Base-by-base conservation (phyloP, 2,329 filamentous ascomycete species). In the Claviceps pazoutovae region DNA sequence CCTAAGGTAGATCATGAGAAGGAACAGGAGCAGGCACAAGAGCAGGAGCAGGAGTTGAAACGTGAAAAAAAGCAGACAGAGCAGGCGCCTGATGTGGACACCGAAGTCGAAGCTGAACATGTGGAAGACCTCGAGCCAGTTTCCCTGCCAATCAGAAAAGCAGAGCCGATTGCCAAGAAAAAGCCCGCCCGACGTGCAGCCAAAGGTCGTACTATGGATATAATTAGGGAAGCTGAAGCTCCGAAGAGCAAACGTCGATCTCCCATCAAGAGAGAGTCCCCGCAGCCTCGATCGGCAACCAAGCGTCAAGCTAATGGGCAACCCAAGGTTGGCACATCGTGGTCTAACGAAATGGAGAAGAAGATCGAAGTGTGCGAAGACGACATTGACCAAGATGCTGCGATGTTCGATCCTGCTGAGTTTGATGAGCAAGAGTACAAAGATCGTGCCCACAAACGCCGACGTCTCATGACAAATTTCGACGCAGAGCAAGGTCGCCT, bases 401-500 rank as follows among this genome's bases (percentile, higher is more conserved):
- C 69, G 17, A 69, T 71, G 37, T 63, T 72, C 13, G 70, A 74
- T 30, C 61, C 66, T 1, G 55, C 65, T 9, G 72, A 74, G 42
- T 71, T 71, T 38, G 68, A 71, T 42, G 67, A 71, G 45, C 59
- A 66, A 5, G 64, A 70, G 6, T 83, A 75, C 66, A 65, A 78
- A 69, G 64, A 85, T 68, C 71, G 71, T 57, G 59, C 72, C 38
- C 75, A 76, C 55, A 93, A 89, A 67, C 84, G 89, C 48, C 78
- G 79, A 36, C 70, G 82, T 19, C 78, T 88, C 37, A 73, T 88
- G 53, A 76, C 82, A 44, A 71, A 75, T 4, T 67, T 71, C 0
- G 89, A 96, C 60, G 62, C 69, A 19, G 67, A 71, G 36, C 84
- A 83, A 60, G 80, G 80, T 57, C 84, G 84, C 67, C 72, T 78